A percentile compares a stretch with the other conserved stretches of the same genome.
These are phyloP conservation scores for Dictyostelium firmibasis DNA, from an alignment of 78 protist genomes.

Conservation along the genomic window DNA sequence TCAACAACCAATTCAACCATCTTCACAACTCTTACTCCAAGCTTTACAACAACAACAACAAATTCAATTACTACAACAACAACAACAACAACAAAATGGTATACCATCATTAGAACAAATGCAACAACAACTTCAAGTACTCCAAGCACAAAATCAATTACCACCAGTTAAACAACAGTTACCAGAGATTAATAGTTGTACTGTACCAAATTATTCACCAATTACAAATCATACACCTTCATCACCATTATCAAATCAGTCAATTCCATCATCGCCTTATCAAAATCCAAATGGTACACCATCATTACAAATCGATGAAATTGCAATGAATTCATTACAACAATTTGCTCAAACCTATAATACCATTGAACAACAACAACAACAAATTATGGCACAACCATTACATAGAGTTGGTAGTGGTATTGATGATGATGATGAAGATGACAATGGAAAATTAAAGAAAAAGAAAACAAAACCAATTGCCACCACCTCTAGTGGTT, in stretches of 20 bases:
- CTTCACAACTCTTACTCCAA: background rate
- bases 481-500: background rate
- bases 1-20: background rate
- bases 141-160: background rate
- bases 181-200: background rate
- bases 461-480: background rate
- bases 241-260: background rate
- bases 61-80: background rate
- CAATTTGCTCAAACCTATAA: background rate
- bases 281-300: background rate
- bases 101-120: background rate
- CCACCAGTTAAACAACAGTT: background rate
- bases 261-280: background rate
- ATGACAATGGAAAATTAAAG: background rate
- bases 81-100: background rate
- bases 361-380: background rate
- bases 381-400: background rate
- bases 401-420: background rate
- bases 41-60: background rate
- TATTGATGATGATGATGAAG: background rate
- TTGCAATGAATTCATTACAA: background rate
- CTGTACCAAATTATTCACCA: constrained; percentile 1
- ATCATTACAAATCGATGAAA: background rate
- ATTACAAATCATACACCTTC: background rate
- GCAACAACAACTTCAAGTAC: background rate